Evolutionary conservation across 139 green algal genomes (phyloP), one percentile per base, ranked within the genome.

Genomic region (Pseudopediastrum boryanum): DNA sequence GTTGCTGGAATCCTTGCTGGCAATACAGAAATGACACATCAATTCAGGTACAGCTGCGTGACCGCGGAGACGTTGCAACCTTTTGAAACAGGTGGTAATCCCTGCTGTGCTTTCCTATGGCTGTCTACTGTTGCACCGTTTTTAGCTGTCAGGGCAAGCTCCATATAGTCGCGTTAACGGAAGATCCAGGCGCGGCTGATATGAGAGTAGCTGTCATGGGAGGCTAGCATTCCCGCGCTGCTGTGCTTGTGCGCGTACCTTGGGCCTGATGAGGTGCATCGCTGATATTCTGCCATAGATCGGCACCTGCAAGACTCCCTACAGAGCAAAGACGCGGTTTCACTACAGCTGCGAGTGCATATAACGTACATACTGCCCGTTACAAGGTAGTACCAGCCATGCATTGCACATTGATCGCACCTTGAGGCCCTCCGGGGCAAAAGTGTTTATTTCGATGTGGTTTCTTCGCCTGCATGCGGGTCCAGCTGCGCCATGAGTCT

Each of bases 261-360:
- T 77, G 12, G 94, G 92, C 36, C 92, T 78, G 80, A 98, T 97
- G 10, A 98, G 84, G 85, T 96, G 82, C 58, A 99, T 50, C 21
- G 83, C 86, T 23, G 92, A 89, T 46, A 99, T 90, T 23, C 94
- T 85, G 5, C 96, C 96, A 83, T 98, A 98, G 19, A 99, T 89
- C 23, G 96, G 94, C 4, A 97, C 87, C 71, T 98, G 95, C 51
- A 95, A 61, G 4, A 98, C 69, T 44, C 25, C 38, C 71, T 78
- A n/a, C 6, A 51, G 13, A 16, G 16, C 16, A 16, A 12, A 56
- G 46, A 12, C 13, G 46, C 46, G 3, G 9, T 6, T n/a, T 62
- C 7, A 8, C 12, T 64, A 9, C 3, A 12, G 21, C 16, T 36
- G 16, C 27, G 27, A 64, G 16, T 42, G 35, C 48, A 67, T 36